Evolutionary conservation across 495 filamentous ascomycete species (phyloP), one percentile per base, ranked within the genome.

Genomic region (Talaromyces liani): DNA sequence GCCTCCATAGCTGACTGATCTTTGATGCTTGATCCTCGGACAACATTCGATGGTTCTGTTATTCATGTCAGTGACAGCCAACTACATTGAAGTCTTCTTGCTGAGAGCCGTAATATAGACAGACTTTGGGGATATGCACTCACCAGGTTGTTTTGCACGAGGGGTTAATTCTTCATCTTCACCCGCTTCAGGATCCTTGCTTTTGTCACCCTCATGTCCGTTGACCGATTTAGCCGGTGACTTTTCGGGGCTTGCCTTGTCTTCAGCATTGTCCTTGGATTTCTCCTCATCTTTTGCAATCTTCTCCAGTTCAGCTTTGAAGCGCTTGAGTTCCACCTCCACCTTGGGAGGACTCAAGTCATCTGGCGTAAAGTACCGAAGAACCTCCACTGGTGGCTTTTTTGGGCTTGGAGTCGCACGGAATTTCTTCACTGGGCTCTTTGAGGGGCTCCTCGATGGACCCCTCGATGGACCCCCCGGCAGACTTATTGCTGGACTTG

Each of bases 301-400:
- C 6, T 29, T 45, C 7, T 18, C 27, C 16, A 10, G 22, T 12
- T 39, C 41, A 25, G 45, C 25, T 22, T 54, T 62, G 39, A 29
- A 62, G 41, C 60, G 24, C 24, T 34, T 53, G 10, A 62, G 8
- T 6, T 62, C 45, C 41, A 31, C 60, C 29, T 62, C 45, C 16
- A 31, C 6, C 24, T 62, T 62, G n/a, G 27, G 14, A 24, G 60
- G 60, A 33, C 60, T 62, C 60, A 53, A 14, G 16, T 62, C 60
- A 29, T 62, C 34, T 25, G 60, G 41, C 45, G 14, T 34, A 8
- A 54, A 62, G 29, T 22, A 53, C 14, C 22, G 9, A 27, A 56
- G 53, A 22, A 56, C 22, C 53, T 56, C 22, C 27, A 16, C 29
- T n/a, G 29, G n/a, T 25, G 24, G 20, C 20, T 60, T 60, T 14